phyloP scores from a whole-genome alignment of 2,329 filamentous ascomycete genomes.

The Arachnomyces sp. region DNA sequence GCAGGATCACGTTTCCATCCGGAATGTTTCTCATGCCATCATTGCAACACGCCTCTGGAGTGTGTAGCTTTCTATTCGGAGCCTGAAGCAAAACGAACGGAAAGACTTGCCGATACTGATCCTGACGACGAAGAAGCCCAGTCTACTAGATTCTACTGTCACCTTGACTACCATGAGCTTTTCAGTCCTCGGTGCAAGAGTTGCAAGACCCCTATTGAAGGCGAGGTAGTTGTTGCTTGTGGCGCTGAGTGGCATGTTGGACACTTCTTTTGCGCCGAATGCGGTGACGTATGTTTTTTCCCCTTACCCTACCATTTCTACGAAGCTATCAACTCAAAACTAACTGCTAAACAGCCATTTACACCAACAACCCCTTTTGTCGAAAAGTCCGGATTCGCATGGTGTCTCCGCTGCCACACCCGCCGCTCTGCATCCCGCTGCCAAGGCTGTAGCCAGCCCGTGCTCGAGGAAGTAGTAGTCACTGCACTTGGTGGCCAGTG shows the following conservation, averaged over 20 bases:
- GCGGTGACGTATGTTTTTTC: slow-evolving; percentile 59
- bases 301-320: neutral
- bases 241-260: slow-evolving; percentile 95
- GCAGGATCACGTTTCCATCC: slow-evolving; percentile 82
- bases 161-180: slow-evolving; percentile 95
- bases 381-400: slow-evolving; percentile 95
- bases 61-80: slow-evolving; percentile 95
- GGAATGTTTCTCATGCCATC: slow-evolving; percentile 82
- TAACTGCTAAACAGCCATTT: slow-evolving; percentile 43
- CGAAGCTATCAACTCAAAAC: neutral
- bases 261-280: slow-evolving; percentile 98
- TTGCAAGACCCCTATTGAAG: slow-evolving; percentile 93
- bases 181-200: slow-evolving; percentile 91
- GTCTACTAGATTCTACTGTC: slow-evolving; percentile 81
- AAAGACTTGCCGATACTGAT: slow-evolving; percentile 60
- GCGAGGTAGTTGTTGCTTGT: slow-evolving; percentile 87
- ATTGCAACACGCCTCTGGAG: slow-evolving; percentile 81
- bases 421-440: slow-evolving; percentile 87
- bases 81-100: slow-evolving; percentile 62
- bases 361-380: slow-evolving; percentile 68
- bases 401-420: slow-evolving; percentile 90
- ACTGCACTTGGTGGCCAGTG: slow-evolving; percentile 85
- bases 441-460: slow-evolving; percentile 71
- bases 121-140: slow-evolving; percentile 56
- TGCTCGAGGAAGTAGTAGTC: slow-evolving; percentile 84